Conservation (phyloP, 192 early-diverging fungal species). For the Podila epigama region DNA sequence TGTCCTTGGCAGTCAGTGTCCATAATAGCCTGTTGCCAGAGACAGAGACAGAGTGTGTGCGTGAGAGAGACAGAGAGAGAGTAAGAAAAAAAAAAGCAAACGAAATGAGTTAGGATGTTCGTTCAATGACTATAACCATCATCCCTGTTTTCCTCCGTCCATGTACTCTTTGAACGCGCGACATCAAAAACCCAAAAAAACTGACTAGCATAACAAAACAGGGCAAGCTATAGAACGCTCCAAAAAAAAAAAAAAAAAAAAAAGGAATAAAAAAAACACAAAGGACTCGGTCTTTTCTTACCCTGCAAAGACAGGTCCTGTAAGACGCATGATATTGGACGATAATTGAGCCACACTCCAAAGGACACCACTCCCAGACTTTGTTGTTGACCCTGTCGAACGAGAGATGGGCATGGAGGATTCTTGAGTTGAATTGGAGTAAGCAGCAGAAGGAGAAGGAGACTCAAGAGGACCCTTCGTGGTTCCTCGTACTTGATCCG, state of each 20-base stretch:
- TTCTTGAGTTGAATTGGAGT: too few relatives aligned
- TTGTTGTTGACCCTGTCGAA: background rate
- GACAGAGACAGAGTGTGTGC: background rate
- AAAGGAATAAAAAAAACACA: background rate
- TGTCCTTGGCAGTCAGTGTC: background rate
- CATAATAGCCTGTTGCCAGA: background rate
- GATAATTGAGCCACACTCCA: slow-evolving; percentile 31
- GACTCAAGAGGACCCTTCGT: background rate
- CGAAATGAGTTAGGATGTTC: background rate
- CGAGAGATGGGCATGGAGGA: too few relatives aligned
- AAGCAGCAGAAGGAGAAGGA: background rate
- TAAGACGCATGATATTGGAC: slow-evolving; percentile 26
- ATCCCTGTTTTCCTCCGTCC: background rate
- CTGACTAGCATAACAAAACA: background rate
- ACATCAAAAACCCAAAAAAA: background rate
- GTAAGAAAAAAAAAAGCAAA: background rate
- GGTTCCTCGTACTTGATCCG: slow-evolving; percentile 11
- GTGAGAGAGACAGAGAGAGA: background rate
- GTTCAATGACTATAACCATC: background rate
- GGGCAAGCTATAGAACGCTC: too few relatives aligned
- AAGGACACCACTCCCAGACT: slow-evolving; percentile 18
- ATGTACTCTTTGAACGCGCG: background rate
- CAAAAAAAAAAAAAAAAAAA: background rate
- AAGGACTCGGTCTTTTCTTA: background rate
- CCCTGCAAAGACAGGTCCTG: slow-evolving; percentile 31